Base-by-base conservation (phyloP, 179 eudicot species). In the Spinacia oleracea region DNA sequence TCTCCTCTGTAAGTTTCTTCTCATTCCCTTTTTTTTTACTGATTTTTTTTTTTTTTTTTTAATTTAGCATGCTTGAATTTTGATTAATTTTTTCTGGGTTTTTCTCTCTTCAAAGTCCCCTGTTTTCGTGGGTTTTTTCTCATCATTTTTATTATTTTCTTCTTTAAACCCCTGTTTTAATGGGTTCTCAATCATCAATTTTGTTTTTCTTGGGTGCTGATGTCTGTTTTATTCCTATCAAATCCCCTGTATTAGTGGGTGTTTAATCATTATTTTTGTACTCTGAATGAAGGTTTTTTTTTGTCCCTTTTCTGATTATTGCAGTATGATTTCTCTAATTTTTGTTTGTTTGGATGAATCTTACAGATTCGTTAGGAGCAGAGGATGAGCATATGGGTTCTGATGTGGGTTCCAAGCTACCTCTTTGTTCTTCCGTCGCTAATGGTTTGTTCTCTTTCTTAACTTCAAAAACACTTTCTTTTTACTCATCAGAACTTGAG, bases 391-490 rank as follows among this genome's bases (percentile, higher is more conserved):
- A 81, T 15, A 72, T 84, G 80, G 82, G 74, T 77, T 48, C 85
- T 82, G 87, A 75, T 40, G 45, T 78, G 62, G 85, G 77, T 63
- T 76, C 83, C 11, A 77, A 84, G 78, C 81, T 75, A 70, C 77
- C 85, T 48, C 82, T 83, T 76, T 90, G 97, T 81, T 91, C 93
- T 50, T 90, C 96, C 6, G 83, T 94, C 70, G 75, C 91, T 77
- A 86, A 87, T 76, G 98, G 98, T 93, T 51, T 71, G 77, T 72
- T 75, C 29, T 31, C 18, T 20, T n/a, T 58, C 51, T 8, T 2
- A 38, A 3, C 1, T 38, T 3, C 40, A 38, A 38, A 1, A 25
- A 56, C 40, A 23, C 2, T 70, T 50, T 27, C 40, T 21, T 51
- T 35, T 77, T 67, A 11, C 29, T 38, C 34, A 9, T 66, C 40